Evolutionary conservation across 2,329 filamentous ascomycete genomes (phyloP).

Genomic region (Malbranchea cinnamomea): DNA sequence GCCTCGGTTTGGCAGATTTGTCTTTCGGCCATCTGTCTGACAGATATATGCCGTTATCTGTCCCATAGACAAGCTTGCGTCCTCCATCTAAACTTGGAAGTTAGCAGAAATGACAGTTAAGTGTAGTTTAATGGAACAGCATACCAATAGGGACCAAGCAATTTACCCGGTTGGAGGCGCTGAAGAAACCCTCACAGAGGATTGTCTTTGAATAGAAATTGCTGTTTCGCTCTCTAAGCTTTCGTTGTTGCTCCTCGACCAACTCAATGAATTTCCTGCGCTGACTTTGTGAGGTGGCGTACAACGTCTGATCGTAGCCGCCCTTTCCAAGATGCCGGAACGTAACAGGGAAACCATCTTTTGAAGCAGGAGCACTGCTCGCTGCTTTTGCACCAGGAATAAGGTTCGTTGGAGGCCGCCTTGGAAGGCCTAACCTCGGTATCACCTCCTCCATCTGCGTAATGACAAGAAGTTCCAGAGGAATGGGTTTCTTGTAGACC

Average conservation of each 20-base stretch:
- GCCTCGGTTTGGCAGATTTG: conserved; percentile 53
- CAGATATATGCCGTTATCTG: conserved; percentile 83
- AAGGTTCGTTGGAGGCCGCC: conserved; percentile 65
- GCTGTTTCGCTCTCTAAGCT: conserved; percentile 56
- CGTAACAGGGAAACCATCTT: conserved; percentile 84
- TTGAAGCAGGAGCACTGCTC: conserved; percentile 34
- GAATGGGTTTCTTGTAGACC: conserved; percentile 90
- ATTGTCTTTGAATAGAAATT: conserved; percentile 55
- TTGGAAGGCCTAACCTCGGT: conserved; percentile 61
- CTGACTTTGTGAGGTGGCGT: conserved; percentile 68
- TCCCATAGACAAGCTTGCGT: conserved; percentile 85
- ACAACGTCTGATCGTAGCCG: conserved; percentile 83
- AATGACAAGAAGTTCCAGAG: conserved; percentile 81
- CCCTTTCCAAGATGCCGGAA: conserved; percentile 93
- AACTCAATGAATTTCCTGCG: conserved; percentile 95
- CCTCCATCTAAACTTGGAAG: conserved; percentile 57
- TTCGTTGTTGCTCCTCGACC: conserved; percentile 80
- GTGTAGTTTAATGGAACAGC: conserved; percentile 16
- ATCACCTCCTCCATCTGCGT: conserved; percentile 96
- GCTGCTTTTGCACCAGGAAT: conserved; percentile 46
- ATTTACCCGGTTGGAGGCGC: conserved; percentile 75
- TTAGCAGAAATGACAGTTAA: conserved; percentile 2
- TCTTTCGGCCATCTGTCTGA: conserved; percentile 85
- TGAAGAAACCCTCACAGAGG: conserved; percentile 79
- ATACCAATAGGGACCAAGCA: conserved; percentile 82